Evolutionary conservation across 2,329 filamentous ascomycete genomes (phyloP), one percentile per base, ranked within the genome.

Genomic region (Ceratocystis cubensis): DNA sequence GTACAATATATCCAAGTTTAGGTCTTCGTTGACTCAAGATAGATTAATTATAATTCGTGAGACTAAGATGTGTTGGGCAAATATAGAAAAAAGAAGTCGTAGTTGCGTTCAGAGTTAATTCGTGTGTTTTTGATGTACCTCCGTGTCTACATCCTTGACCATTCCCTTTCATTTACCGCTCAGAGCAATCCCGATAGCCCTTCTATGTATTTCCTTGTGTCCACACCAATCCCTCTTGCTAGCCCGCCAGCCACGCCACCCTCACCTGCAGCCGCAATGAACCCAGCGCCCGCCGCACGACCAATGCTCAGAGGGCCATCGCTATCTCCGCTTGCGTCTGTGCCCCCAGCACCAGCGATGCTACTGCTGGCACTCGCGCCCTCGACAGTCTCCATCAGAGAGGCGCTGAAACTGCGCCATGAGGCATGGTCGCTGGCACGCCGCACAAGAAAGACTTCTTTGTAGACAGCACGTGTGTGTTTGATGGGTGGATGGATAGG

Each of bases 151-250:
- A 41, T 41, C 37, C 8, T 41, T 13, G 10, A 41, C 10, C 3
- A 3, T 41, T 41, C 37, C 37, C 10, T 41, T 13, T 41, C 10
- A 13, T 13, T 13, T 41, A 41, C 37, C 10, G 10, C 37, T 41
- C 37, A 41, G 37, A 68, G 37, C 61, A 68, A 61, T 46, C 81
- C 89, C 73, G 91, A 76, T 66, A 92, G 73, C 1, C 84, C 85
- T 73, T 91, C 88, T 3, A 91, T 84, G 74, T 91, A 91, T 72
- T 82, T 82, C 74, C 85, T 81, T 37, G 88, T 89, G 77, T 92
- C 88, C 44, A 91, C 81, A 0, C 88, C 88, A 69, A 92, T 89
- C 0, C 88, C 88, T 71, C 89, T 85, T 0, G 83, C 84, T 70
- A 91, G 74, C 66, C 81, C 81, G 22, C 80, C 81, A 1, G 85